Base-by-base conservation (phyloP, 208 protist species). In the Plasmodiophora brassicae region DNA sequence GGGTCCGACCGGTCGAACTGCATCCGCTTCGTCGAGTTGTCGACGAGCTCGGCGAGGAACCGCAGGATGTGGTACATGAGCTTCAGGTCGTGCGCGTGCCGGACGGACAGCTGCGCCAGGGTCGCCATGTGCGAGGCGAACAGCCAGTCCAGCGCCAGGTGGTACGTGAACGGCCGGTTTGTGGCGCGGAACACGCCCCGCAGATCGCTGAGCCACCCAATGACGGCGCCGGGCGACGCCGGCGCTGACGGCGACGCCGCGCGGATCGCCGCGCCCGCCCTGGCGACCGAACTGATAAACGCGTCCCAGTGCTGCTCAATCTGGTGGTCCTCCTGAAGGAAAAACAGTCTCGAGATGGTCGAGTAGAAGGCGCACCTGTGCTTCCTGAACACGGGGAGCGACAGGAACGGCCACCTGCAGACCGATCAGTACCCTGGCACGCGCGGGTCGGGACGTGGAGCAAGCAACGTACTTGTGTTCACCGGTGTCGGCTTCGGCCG, bases 291-390 rank as follows among this genome's bases (percentile, higher is more conserved):
- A 32, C 65, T 78, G 5, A 38, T 78, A 32, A 78, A 78, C 32
- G 65, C 65, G 41, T 78, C n/a, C 65, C 65, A 78, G n/a, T 78
- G 5, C 20, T n/a, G 20, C n/a, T 78, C 65, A 32, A 78, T 78
- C 65, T 78, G 65, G 41, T 78, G 65, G 65, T 78, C 65, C 5
- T 78, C 65, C 41, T 78, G 65, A 5, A 78, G n/a, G 41, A 78
- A 78, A 38, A 78, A 78, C 5, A 78, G 65, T 5, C 65, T 5
- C 14, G 65, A 78, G 14, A 78, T 5, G 10, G 65, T 78, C 10
- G 65, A 44, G n/a, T 38, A 78, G 41, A 78, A 78, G n/a, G 65
- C 65, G 41, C 32, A 44, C 5, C 65, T n/a, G n/a, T 78, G 65
- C n/a, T 78, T 78, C n/a, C 41, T 78, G n/a, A 78, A 78, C n/a